These are phyloP conservation scores for Cryptococcus wingfieldii DNA, from an alignment of 1,284 basidiomycete genomes.

Conservation along the genomic window DNA sequence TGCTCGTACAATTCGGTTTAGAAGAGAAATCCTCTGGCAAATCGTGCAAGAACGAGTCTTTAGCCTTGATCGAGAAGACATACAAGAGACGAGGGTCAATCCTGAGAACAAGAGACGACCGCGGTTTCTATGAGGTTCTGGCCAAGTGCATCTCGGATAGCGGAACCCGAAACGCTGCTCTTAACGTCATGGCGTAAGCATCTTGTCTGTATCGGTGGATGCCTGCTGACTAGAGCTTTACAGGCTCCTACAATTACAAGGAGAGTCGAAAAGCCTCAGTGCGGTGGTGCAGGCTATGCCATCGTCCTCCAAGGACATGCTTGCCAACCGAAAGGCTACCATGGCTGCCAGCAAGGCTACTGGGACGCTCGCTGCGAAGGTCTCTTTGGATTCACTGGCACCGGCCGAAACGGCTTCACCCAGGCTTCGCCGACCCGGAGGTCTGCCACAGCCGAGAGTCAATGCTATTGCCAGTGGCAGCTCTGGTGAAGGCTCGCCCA, in stretches of 20 bases:
- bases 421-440: constrained; percentile 2
- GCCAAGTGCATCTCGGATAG: constrained; percentile 59
- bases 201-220: background rate
- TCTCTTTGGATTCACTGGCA: constrained; percentile 10
- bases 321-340: constrained; percentile 42
- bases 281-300: constrained; percentile 37
- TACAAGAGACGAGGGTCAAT: constrained; percentile 44
- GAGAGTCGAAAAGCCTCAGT: constrained; percentile 35
- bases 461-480: constrained; percentile 2
- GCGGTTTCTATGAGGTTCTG: constrained; percentile 41
- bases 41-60: constrained; percentile 44
- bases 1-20: constrained; percentile 67
- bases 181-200: constrained; percentile 47
- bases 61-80: constrained; percentile 43
- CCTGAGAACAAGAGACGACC: constrained; percentile 37
- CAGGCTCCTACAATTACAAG: constrained; percentile 42
- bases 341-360: constrained; percentile 32
- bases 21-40: constrained; percentile 46
- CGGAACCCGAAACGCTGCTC: constrained; percentile 42
- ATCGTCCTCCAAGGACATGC: constrained; percentile 41
- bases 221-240: background rate
- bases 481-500: background rate
- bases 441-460: background rate
- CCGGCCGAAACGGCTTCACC: background rate
- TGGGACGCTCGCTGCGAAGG: constrained; percentile 15